Evolutionary conservation across 805 yeast species (phyloP).

Genomic region (Tetrapisispora iriomotensis): DNA sequence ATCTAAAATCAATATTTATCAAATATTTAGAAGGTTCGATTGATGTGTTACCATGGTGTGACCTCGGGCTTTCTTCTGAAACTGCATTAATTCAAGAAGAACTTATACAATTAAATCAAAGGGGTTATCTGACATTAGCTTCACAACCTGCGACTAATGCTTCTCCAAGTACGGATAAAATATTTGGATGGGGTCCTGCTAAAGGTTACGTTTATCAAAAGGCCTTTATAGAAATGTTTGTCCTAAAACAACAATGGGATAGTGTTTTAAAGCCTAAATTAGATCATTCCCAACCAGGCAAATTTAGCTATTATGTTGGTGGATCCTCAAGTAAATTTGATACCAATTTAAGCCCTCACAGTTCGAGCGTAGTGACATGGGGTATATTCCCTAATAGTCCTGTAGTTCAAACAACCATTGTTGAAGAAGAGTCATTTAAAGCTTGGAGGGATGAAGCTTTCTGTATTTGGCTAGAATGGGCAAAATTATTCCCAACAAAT

Average conservation of each 20-base stretch:
- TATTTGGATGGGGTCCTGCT: constrained; percentile 96
- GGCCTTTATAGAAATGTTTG: constrained; percentile 83
- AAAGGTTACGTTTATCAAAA: constrained; percentile 87
- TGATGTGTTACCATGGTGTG: constrained; percentile 86
- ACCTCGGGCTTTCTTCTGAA: constrained; percentile 74
- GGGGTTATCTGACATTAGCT: constrained; percentile 76
- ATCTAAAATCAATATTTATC: constrained; percentile 57
- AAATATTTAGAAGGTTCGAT: constrained; percentile 67
- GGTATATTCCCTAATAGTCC: constrained; percentile 92
- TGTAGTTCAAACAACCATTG: constrained; percentile 82
- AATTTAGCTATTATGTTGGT: constrained; percentile 67
- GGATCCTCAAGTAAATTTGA: constrained; percentile 48
- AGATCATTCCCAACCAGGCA: constrained; percentile 30
- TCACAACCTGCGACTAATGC: constrained; percentile 94
- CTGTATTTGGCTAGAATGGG: constrained; percentile 88
- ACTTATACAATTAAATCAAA: constrained; percentile 63
- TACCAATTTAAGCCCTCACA: constrained; percentile 45
- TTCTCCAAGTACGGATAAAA: constrained; percentile 64
- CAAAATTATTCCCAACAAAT: constrained; percentile 53
- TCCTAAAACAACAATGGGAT: constrained; percentile 67
- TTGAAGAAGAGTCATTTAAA: constrained; percentile 83
- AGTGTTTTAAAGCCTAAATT: constrained; percentile 43
- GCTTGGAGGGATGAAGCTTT: constrained; percentile 98
- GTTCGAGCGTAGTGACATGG: constrained; percentile 88
- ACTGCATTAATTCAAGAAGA: constrained; percentile 90